These are phyloP conservation scores for Phytophthora sojae DNA, from an alignment of 352 stramenopile species.

Conservation along the genomic window DNA sequence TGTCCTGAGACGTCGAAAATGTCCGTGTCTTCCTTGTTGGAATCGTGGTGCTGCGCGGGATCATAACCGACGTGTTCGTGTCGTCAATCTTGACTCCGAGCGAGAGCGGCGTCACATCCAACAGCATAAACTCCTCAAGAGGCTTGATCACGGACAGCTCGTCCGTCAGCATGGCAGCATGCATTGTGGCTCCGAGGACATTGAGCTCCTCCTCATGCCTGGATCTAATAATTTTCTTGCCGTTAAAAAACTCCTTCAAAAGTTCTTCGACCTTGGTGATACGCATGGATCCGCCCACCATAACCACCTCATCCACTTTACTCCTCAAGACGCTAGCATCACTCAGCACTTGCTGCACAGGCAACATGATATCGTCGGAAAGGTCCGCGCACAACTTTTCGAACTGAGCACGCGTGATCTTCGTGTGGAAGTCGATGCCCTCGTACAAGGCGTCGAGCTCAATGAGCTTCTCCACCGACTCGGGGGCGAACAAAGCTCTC, in stretches of 20 bases:
- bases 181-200: background rate
- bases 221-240: background rate
- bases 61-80: background rate
- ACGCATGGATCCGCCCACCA: slow-evolving; percentile 5
- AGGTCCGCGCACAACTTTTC: slow-evolving; percentile 2
- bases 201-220: background rate
- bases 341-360: slow-evolving; percentile 7
- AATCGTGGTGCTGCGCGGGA: slow-evolving; percentile 2
- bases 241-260: slow-evolving; percentile 3
- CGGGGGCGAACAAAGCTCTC: background rate
- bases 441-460: slow-evolving; percentile 9
- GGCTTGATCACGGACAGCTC: background rate
- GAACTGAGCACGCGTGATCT: background rate
- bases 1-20: slow-evolving; percentile 4
- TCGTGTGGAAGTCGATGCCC: background rate
- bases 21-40: slow-evolving; percentile 7
- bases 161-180: slow-evolving; percentile 2
- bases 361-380: background rate
- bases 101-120: slow-evolving; percentile 9
- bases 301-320: slow-evolving; percentile 2
- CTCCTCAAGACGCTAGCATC: slow-evolving; percentile 1
- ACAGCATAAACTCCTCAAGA: slow-evolving; percentile 4
- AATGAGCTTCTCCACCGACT: background rate
- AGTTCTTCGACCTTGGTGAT: slow-evolving; percentile 1
- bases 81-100: slow-evolving; percentile 5